phyloP scores from a whole-genome alignment of 202 grass and related monocot species.

The Carex arenaria region DNA sequence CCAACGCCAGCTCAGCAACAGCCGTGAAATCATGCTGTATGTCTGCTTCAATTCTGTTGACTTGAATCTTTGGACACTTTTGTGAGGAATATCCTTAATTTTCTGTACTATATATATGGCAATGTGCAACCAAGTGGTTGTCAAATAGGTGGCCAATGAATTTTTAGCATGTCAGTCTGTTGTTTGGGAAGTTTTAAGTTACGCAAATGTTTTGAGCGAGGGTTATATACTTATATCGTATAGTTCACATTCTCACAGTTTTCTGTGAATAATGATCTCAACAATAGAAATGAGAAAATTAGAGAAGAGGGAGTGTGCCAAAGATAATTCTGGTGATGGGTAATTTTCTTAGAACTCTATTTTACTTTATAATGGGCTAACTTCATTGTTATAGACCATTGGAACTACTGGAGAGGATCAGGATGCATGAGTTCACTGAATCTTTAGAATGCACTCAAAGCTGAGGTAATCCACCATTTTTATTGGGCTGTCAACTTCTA shows the following conservation, averaged over 20 bases:
- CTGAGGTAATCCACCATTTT: slow-evolving; percentile 30
- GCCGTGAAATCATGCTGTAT: slow-evolving; percentile 75
- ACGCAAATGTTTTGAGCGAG: not conserved
- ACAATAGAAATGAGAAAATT: not conserved
- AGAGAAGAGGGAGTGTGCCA: not conserved
- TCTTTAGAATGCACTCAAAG: slow-evolving; percentile 91
- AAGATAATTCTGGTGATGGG: not conserved
- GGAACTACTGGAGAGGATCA: slow-evolving; percentile 66
- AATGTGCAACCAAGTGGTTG: not conserved
- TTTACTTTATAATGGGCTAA: slow-evolving; percentile 6
- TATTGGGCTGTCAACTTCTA: not conserved
- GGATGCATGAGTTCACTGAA: slow-evolving; percentile 84
- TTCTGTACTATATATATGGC: not conserved
- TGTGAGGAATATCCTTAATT: not conserved
- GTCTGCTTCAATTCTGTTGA: not conserved
- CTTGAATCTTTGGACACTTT: not conserved
- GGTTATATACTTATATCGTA: not conserved
- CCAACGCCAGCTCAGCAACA: slow-evolving; percentile 66
- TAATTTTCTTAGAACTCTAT: not conserved
- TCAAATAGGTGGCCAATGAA: not conserved
- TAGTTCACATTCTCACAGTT: not conserved
- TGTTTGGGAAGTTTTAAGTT: not conserved
- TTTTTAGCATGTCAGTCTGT: not conserved
- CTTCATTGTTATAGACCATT: slow-evolving; percentile 50
- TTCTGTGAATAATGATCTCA: not conserved